phyloP scores from a whole-genome alignment of 2,329 filamentous ascomycete species.

The Aspergillus felis region DNA sequence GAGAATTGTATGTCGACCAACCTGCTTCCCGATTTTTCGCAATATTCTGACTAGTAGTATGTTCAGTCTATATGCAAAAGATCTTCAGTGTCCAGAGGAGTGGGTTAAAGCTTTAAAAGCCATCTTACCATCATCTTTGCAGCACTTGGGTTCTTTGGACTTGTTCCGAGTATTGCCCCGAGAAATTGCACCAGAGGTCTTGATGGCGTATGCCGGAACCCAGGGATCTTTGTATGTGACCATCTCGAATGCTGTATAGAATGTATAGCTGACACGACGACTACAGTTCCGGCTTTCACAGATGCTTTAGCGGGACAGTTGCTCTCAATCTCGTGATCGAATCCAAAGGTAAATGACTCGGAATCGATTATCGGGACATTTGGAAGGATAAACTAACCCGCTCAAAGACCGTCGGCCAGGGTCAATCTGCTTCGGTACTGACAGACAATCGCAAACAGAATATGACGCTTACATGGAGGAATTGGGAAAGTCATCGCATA shows the following conservation, averaged over 20 bases:
- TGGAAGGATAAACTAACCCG: neutral
- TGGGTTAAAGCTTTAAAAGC: conserved; percentile 28
- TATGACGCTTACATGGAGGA: conserved; percentile 33
- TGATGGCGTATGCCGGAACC: conserved; percentile 37
- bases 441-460: conserved; percentile 29
- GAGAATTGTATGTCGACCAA: conserved; percentile 20
- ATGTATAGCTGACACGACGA: neutral
- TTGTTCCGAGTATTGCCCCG: conserved; percentile 33
- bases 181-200: conserved; percentile 32
- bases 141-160: conserved; percentile 31
- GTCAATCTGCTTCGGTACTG: conserved; percentile 33
- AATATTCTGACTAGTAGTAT: conserved; percentile 14
- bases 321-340: conserved; percentile 33
- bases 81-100: conserved; percentile 30
- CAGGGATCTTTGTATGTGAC: conserved; percentile 26
- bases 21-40: neutral
- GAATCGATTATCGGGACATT: neutral
- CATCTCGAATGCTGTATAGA: neutral
- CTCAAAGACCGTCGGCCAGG: conserved; percentile 18
- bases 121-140: conserved; percentile 28
- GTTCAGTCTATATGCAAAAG: conserved; percentile 32
- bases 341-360: conserved; percentile 21
- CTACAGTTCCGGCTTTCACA: conserved; percentile 32
- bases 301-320: conserved; percentile 35
- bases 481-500: conserved; percentile 30